phyloP scores from a whole-genome alignment of 2,329 filamentous ascomycete species.

The Orbilia brochopaga region DNA sequence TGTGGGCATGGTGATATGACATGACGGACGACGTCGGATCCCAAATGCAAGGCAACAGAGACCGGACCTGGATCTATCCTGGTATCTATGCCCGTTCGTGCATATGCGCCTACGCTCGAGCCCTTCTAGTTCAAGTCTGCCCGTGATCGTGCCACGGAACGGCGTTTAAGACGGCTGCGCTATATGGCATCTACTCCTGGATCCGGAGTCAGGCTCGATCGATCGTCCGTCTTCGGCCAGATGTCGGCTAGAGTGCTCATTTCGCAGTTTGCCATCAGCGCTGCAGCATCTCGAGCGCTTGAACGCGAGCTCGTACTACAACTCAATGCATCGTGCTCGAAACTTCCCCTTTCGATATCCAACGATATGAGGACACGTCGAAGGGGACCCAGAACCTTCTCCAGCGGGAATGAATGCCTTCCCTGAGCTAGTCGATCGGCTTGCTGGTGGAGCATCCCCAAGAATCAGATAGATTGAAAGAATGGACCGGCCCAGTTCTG shows the following conservation, averaged over 20 bases:
- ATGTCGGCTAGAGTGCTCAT: constrained; percentile 10
- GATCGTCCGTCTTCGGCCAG: neutral
- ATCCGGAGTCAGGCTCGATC: constrained; percentile 11
- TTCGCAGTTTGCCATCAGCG: neutral
- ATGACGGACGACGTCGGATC: too few relatives aligned
- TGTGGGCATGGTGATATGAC: neutral
- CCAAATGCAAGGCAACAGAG: neutral
- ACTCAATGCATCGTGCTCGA: neutral
- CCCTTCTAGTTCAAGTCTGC: neutral
- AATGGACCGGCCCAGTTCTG: constrained; percentile 24
- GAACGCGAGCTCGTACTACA: neutral
- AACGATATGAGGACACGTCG: neutral
- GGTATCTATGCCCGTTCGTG: constrained; percentile 4
- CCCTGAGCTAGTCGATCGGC: constrained; percentile 5
- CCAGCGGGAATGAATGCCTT: constrained; percentile 20
- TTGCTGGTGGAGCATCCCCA: constrained; percentile 8
- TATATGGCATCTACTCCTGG: neutral
- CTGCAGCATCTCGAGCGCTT: too few relatives aligned
- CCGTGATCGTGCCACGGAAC: neutral
- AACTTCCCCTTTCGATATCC: neutral
- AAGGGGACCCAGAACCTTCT: constrained; percentile 27
- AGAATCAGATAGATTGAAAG: constrained; percentile 6
- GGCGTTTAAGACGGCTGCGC: neutral
- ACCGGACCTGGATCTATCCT: constrained; percentile 3
- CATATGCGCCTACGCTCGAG: neutral